Conservation (phyloP, 305 asterid genomes). For the Solanum hybrid region DNA sequence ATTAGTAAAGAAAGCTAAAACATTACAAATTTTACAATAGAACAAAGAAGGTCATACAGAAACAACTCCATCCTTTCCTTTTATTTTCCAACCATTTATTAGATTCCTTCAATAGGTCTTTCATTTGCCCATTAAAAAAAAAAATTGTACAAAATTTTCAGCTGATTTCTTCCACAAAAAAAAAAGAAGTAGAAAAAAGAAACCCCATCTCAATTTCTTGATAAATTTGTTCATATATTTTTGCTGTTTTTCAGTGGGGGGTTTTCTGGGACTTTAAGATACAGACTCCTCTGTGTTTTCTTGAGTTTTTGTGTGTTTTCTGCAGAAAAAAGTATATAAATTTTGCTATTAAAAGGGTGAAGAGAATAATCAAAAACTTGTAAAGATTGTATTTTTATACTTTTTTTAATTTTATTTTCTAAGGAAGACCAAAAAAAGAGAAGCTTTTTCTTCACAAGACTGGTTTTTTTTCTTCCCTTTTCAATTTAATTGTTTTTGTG, state of each 20-base stretch:
- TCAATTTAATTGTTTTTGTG: conserved; percentile 7
- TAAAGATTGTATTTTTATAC: neutral
- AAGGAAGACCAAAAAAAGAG: neutral
- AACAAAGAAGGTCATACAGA: conserved; percentile 22
- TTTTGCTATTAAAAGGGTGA: neutral
- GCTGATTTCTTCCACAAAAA: neutral
- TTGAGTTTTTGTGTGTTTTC: neutral
- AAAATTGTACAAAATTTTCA: conserved; percentile 19
- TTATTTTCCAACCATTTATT: conserved; percentile 29
- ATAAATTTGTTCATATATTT: conserved; percentile 8
- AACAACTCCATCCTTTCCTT: conserved; percentile 8
- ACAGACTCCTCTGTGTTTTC: conserved; percentile 18
- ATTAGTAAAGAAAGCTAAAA: conserved; percentile 21
- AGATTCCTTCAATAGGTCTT: conserved; percentile 30
- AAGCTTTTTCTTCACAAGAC: conserved; percentile 8
- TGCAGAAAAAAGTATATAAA: neutral
- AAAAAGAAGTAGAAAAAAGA: neutral
- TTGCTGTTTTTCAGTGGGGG: conserved; percentile 17
- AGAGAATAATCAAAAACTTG: neutral
- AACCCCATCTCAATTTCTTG: conserved; percentile 20
- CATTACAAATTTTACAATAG: conserved; percentile 18
- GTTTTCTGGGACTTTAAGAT: conserved; percentile 29
- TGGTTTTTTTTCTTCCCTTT: conserved; percentile 19
- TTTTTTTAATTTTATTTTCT: neutral
- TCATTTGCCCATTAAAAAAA: conserved; percentile 16